Conservation (phyloP, 169 alveolate species). For the Cystoisospora suis region DNA sequence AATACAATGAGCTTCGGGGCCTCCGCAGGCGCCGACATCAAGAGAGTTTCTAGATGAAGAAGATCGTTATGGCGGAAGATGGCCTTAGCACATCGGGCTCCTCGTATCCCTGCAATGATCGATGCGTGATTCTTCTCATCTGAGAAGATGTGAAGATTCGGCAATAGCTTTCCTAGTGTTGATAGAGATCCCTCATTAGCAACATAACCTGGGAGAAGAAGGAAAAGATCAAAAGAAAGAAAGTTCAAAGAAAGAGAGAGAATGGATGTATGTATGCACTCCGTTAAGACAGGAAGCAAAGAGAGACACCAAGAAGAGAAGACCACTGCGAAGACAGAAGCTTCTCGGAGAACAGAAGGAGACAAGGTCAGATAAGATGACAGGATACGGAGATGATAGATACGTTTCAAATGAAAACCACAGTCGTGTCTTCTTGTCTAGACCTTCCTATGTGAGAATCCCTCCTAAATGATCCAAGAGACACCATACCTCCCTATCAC, state of each 20-base stretch:
- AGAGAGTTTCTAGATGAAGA: conserved; percentile 73
- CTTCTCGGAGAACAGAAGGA: no score
- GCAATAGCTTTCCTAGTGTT: conserved; percentile 79
- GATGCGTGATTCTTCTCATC: conserved; percentile 90
- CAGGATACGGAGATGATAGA: not conserved
- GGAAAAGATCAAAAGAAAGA: not conserved
- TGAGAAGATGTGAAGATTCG: conserved; percentile 79
- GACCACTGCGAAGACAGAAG: not conserved
- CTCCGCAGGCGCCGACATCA: conserved; percentile 69
- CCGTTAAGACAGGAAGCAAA: no score
- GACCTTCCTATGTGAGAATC: no score
- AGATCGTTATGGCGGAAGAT: conserved; percentile 82
- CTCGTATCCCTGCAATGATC: conserved; percentile 85
- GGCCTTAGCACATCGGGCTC: conserved; percentile 74
- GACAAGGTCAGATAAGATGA: not conserved
- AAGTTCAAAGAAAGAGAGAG: no score
- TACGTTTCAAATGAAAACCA: no score
- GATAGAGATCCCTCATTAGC: conserved; percentile 88
- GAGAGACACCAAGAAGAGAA: not conserved
- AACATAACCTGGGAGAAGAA: conserved; percentile 79
- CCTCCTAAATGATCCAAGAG: no score
- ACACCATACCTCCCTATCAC: no score
- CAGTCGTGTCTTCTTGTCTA: no score
- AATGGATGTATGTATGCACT: no score
- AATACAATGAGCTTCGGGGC: conserved; percentile 83